Conservation (phyloP, 768 basidiomycete species). For the Galerina marginata region DNA sequence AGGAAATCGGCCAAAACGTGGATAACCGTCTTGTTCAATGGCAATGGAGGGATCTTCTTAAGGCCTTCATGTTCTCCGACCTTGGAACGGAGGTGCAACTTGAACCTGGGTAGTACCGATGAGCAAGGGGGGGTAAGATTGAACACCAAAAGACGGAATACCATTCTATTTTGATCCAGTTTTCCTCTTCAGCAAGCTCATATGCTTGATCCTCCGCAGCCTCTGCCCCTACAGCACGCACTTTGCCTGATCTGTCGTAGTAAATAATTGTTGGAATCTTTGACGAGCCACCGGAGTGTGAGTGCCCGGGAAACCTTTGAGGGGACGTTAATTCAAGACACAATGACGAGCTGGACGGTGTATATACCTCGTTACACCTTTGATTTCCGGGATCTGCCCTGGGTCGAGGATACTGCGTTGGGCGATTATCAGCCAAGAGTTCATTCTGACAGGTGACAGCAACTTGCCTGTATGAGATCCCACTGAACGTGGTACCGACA, state of each 20-base stretch:
- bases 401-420: slow-evolving; percentile 39
- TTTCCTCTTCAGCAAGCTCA: slow-evolving; percentile 45
- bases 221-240: too few species aligned
- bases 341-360: neutral
- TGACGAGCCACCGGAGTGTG: slow-evolving; percentile 45
- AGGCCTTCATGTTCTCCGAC: slow-evolving; percentile 1
- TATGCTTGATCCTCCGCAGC: slow-evolving; percentile 35
- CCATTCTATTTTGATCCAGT: slow-evolving; percentile 56
- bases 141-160: slow-evolving; percentile 19
- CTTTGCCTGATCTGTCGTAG: too few species aligned
- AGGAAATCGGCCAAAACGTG: slow-evolving; percentile 51
- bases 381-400: slow-evolving; percentile 39
- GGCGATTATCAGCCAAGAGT: neutral
- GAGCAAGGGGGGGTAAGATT: neutral
- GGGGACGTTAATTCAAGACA: neutral
- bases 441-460: neutral
- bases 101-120: slow-evolving; percentile 27
- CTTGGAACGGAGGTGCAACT: slow-evolving; percentile 2
- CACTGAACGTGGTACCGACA: slow-evolving; percentile 25
- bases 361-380: slow-evolving; percentile 19
- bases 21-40: slow-evolving; percentile 23
- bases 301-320: slow-evolving; percentile 52
- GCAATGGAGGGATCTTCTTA: slow-evolving; percentile 40
- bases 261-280: slow-evolving; percentile 17
- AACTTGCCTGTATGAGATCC: slow-evolving; percentile 21